Conservation (phyloP, 768 basidiomycete species). For the Phlebiopsis flavidoalba region DNA sequence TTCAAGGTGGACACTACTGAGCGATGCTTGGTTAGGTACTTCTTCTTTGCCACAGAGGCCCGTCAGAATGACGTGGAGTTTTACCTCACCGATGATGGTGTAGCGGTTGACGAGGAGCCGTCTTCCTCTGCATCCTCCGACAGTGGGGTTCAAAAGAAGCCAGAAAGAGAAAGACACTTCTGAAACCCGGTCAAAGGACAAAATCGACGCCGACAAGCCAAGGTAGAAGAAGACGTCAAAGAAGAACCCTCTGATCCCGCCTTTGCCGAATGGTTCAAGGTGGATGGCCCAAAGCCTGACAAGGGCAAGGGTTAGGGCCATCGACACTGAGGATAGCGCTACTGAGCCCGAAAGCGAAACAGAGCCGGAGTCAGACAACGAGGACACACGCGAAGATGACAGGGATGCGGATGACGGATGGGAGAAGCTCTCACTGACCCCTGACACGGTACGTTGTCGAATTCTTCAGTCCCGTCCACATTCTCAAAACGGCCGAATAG, state of each 20-base stretch:
- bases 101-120: constrained; percentile 14
- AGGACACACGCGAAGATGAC: constrained; percentile 40
- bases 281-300: constrained; percentile 30
- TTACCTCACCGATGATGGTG: constrained; percentile 17
- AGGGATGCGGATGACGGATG: constrained; percentile 28
- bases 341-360: constrained; percentile 52
- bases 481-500: background rate
- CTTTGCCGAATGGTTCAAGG: constrained; percentile 58
- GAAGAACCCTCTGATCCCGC: constrained; percentile 35
- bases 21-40: constrained; percentile 46
- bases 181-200: background rate
- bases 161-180: too few relatives aligned
- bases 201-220: background rate
- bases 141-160: too few relatives aligned
- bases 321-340: constrained; percentile 29
- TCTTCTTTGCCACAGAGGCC: constrained; percentile 64
- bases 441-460: background rate
- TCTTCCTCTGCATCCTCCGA: background rate
- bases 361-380: constrained; percentile 67
- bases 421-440: constrained; percentile 22
- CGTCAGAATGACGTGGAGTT: constrained; percentile 51
- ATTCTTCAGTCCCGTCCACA: background rate
- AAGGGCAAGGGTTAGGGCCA: background rate
- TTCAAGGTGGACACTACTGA: background rate
- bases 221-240: background rate